Evolutionary conservation across 495 filamentous ascomycete genomes (phyloP).

Genomic region (Podospora comata): DNA sequence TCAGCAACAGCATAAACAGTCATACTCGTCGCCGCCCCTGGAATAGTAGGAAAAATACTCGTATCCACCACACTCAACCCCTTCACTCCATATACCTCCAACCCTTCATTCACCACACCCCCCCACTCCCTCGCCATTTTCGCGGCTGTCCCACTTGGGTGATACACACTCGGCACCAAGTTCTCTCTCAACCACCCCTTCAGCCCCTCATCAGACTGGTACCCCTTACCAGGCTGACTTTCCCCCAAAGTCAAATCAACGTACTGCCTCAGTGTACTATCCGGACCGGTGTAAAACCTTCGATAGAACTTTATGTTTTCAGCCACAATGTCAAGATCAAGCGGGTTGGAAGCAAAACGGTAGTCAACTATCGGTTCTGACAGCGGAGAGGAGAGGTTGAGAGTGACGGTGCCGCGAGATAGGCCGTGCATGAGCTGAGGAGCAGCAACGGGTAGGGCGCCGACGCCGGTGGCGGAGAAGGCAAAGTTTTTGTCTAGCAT

Average conservation of each 20-base stretch:
- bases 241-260: conserved; percentile 5
- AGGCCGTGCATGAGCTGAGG: conserved; percentile 35
- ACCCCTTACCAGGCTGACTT: conserved; percentile 16
- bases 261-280: conserved; percentile 13
- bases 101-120: conserved; percentile 39
- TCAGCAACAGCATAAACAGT: conserved; percentile 38
- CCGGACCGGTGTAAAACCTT: conserved; percentile 31
- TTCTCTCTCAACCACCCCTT: conserved; percentile 25
- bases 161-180: conserved; percentile 34
- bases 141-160: conserved; percentile 31
- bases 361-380: conserved; percentile 34
- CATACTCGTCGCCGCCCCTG: conserved; percentile 33
- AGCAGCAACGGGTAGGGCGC: conserved; percentile 20
- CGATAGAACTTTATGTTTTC: conserved; percentile 33
- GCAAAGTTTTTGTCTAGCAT: conserved; percentile 22
- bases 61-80: conserved; percentile 36
- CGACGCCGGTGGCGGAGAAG: neutral
- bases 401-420: conserved; percentile 40
- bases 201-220: conserved; percentile 25
- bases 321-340: neutral
- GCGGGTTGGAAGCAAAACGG: conserved; percentile 1
- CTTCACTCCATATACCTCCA: conserved; percentile 36
- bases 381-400: conserved; percentile 42
- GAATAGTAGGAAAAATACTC: conserved; percentile 34
- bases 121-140: conserved; percentile 49